Conservation (phyloP, 805 yeast genomes). For the Saccharomycopsis sp. region DNA sequence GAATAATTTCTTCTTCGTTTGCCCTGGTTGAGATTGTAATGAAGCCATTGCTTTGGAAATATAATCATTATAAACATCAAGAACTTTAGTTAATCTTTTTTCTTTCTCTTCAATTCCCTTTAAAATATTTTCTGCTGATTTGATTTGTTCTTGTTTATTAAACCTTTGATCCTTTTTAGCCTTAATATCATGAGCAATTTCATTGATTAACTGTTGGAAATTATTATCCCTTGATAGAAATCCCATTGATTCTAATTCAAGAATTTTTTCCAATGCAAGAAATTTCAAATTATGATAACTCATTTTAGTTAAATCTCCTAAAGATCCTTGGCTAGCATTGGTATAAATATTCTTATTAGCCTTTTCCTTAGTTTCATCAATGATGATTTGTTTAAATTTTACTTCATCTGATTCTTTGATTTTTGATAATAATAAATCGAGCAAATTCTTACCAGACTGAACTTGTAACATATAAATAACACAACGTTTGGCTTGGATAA, state of each 20-base stretch:
- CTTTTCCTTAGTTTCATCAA: conserved; percentile 32
- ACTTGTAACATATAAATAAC: conserved; percentile 71
- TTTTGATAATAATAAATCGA: conserved; percentile 58
- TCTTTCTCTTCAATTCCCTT: conserved; percentile 29
- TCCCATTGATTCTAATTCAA: conserved; percentile 65
- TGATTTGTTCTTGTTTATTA: conserved; percentile 26
- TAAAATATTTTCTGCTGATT: conserved; percentile 25
- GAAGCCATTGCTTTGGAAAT: conserved; percentile 34
- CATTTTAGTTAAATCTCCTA: conserved; percentile 38
- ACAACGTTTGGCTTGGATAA: conserved; percentile 73
- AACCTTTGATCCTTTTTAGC: conserved; percentile 31
- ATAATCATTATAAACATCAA: conserved; percentile 31
- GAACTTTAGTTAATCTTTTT: conserved; percentile 26
- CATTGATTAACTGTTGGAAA: conserved; percentile 71
- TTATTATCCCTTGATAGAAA: conserved; percentile 54
- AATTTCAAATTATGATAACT: conserved; percentile 71
- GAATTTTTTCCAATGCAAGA: conserved; percentile 58
- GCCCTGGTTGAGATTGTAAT: conserved; percentile 27
- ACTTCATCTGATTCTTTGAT: conserved; percentile 63
- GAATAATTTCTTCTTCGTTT: conserved; percentile 9
- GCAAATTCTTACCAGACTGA: conserved; percentile 56
- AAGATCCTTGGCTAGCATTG: conserved; percentile 32
- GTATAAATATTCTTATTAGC: conserved; percentile 31
- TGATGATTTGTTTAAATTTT: conserved; percentile 44
- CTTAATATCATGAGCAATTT: conserved; percentile 68